Evolutionary conservation across 305 asterid species (phyloP).

Genomic region (Nicotiana rustica): DNA sequence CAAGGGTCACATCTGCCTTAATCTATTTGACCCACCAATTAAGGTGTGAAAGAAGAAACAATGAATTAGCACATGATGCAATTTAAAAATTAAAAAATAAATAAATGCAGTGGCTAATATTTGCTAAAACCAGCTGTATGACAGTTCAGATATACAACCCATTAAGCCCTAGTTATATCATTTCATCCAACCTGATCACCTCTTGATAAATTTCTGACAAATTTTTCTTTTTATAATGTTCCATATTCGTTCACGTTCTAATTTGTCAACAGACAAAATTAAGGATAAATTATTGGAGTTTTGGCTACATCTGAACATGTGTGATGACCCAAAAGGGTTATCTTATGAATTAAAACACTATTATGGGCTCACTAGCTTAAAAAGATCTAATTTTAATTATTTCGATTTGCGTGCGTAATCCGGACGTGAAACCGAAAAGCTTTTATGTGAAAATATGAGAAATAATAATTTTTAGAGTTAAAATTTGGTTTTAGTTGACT

Average conservation of each 20-base stretch:
- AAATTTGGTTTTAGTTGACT: too few relatives aligned
- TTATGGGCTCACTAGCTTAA: too few relatives aligned
- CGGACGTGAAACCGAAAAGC: too few relatives aligned
- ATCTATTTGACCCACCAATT: slow-evolving; percentile 23
- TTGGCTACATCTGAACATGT: neutral
- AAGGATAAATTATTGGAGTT: slow-evolving; percentile 4
- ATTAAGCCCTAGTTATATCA: neutral
- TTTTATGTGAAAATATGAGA: too few relatives aligned
- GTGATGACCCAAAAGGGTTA: too few relatives aligned
- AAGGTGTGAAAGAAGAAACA: neutral
- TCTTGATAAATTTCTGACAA: neutral
- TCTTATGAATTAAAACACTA: too few relatives aligned
- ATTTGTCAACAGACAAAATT: slow-evolving; percentile 14
- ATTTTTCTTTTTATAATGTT: neutral
- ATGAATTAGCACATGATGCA: slow-evolving; percentile 21
- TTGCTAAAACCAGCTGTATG: slow-evolving; percentile 5
- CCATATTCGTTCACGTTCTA: slow-evolving; percentile 16
- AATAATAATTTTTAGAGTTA: too few relatives aligned
- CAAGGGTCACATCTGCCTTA: neutral
- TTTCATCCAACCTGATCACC: neutral
- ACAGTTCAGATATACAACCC: slow-evolving; percentile 25
- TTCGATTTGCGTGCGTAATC: too few relatives aligned
- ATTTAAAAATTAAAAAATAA: neutral
- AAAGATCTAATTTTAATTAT: too few relatives aligned
- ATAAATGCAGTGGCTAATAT: neutral